A percentile compares a stretch with the other conserved stretches of the same genome.
phyloP scores from a whole-genome alignment of 345 rosid genomes.

The Alliaria petiolata region DNA sequence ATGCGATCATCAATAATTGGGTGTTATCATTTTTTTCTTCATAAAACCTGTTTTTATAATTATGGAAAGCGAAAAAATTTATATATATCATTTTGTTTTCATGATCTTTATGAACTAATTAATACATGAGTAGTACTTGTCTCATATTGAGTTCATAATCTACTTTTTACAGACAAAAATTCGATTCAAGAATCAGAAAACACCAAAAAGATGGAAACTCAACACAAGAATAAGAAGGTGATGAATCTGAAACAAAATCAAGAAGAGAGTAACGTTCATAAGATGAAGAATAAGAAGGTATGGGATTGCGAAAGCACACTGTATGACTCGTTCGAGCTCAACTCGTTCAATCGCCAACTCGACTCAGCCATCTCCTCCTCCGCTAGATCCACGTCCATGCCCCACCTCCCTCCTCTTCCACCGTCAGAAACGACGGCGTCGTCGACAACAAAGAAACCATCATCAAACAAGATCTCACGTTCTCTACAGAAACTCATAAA shows the following conservation, averaged over 20 bases:
- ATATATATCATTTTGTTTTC: neutral
- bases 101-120: neutral
- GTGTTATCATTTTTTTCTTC: neutral
- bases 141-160: neutral
- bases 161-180: neutral
- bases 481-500: constrained; percentile 54
- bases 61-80: neutral
- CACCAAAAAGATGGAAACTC: constrained; percentile 6
- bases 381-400: constrained; percentile 58
- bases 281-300: constrained; percentile 28
- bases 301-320: constrained; percentile 88
- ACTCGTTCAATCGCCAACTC: constrained; percentile 70
- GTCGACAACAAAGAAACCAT: constrained; percentile 26
- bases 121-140: too few relatives aligned
- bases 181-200: constrained; percentile 13
- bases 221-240: neutral
- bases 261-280: constrained; percentile 10
- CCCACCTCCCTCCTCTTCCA: constrained; percentile 38
- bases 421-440: neutral
- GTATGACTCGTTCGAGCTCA: constrained; percentile 84
- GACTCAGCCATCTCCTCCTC: constrained; percentile 65
- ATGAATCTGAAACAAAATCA: neutral
- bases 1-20: neutral
- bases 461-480: constrained; percentile 47
- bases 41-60: neutral